These are phyloP conservation scores for Tricholoma bakamatsutake DNA, from an alignment of 768 basidiomycete species.

Conservation along the genomic window DNA sequence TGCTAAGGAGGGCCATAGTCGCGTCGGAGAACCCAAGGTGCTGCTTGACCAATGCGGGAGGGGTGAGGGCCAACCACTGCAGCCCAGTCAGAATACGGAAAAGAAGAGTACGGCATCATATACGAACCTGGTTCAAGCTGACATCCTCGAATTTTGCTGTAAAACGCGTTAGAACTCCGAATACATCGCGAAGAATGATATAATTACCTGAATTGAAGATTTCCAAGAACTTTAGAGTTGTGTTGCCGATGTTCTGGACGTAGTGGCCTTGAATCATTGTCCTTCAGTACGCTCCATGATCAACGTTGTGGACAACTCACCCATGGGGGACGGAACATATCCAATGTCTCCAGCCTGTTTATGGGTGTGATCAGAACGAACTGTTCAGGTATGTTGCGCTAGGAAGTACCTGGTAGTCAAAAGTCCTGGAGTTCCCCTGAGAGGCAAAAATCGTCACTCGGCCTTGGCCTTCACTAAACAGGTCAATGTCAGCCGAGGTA, in stretches of 20 bases:
- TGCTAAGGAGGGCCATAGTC: slow-evolving; percentile 29
- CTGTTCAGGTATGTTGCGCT: neutral
- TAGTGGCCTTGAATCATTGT: slow-evolving; percentile 35
- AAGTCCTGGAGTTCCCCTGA: slow-evolving; percentile 47
- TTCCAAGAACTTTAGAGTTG: slow-evolving; percentile 41
- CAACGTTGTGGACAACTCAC: slow-evolving; percentile 20
- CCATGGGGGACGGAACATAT: slow-evolving; percentile 54
- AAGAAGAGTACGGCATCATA: neutral
- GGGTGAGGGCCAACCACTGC: slow-evolving; percentile 35
- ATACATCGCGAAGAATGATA: slow-evolving; percentile 7
- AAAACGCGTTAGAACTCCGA: slow-evolving; percentile 8
- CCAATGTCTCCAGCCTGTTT: slow-evolving; percentile 51
- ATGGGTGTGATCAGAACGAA: neutral
- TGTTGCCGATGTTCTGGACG: slow-evolving; percentile 49
- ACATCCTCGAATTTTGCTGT: slow-evolving; percentile 9
- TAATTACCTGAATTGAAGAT: slow-evolving; percentile 37
- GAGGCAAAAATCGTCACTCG: slow-evolving; percentile 56
- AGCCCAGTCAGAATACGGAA: neutral
- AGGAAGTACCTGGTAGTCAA: slow-evolving; percentile 44
- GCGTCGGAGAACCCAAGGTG: slow-evolving; percentile 36
- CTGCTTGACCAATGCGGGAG: slow-evolving; percentile 39
- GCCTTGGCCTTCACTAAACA: slow-evolving; percentile 41
- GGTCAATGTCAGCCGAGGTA: neutral
- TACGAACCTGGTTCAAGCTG: slow-evolving; percentile 30
- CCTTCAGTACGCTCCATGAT: slow-evolving; percentile 6